Conservation (phyloP, 78 protist species). For the Dictyostelium intermedium region DNA sequence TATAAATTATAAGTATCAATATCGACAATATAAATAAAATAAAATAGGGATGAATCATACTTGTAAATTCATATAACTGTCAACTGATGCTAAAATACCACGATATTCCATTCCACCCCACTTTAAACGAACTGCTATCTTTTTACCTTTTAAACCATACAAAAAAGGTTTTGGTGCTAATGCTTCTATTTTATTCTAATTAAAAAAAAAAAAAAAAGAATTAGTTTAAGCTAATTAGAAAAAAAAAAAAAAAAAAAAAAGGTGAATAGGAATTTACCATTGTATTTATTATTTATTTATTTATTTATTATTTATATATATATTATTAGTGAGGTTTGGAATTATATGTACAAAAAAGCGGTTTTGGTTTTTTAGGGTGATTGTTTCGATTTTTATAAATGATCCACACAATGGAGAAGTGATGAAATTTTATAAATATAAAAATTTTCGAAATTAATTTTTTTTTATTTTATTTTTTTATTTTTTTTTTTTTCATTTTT, state of each 20-base stretch:
- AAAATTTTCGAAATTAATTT: not conserved
- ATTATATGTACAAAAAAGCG: not conserved
- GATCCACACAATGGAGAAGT: not conserved
- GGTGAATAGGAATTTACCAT: too few species aligned
- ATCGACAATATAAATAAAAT: too few species aligned
- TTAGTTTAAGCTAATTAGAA: not conserved
- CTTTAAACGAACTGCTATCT: constrained; percentile 72
- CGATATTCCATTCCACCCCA: constrained; percentile 85
- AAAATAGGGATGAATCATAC: not conserved
- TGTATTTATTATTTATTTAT: too few species aligned
- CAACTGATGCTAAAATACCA: constrained; percentile 78
- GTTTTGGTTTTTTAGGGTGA: not conserved
- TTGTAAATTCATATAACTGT: constrained; percentile 80
- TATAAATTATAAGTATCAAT: too few species aligned
- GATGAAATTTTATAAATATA: not conserved
- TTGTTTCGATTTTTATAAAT: not conserved
- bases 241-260: too few species aligned
- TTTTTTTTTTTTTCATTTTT: not conserved
- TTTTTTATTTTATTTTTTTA: not conserved
- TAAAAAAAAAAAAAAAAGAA: too few species aligned
- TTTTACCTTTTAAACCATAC: constrained; percentile 73
- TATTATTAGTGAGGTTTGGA: not conserved
- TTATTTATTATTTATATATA: too few species aligned
- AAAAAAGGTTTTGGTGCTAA: constrained; percentile 81
- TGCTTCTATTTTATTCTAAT: constrained; percentile 50